phyloP scores from a whole-genome alignment of 768 basidiomycete genomes.

The Amyloporia xantha region DNA sequence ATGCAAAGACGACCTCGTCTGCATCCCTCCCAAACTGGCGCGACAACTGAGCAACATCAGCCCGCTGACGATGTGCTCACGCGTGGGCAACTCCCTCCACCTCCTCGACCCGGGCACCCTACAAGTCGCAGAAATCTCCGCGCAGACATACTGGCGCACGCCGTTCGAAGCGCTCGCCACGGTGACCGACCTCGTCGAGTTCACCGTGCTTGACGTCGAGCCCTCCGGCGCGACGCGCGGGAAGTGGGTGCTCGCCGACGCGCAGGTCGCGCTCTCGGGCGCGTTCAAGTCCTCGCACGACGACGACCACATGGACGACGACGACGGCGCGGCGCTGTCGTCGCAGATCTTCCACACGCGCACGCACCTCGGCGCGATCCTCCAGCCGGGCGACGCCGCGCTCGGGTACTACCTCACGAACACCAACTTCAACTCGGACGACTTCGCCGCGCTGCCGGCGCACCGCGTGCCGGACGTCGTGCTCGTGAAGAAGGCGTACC shows the following conservation, averaged over 20 bases:
- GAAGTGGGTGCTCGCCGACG: conserved; percentile 80
- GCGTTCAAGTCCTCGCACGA: conserved; percentile 63
- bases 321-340: conserved; percentile 48
- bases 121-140: conserved; percentile 71
- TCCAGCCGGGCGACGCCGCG: conserved; percentile 93
- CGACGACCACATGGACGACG: conserved; percentile 52
- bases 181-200: conserved; percentile 84
- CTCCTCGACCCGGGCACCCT: conserved; percentile 86
- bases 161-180: conserved; percentile 83
- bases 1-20: conserved; percentile 97
- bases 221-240: conserved; percentile 66
- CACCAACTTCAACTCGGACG: conserved; percentile 89
- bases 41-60: conserved; percentile 81
- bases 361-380: conserved; percentile 88
- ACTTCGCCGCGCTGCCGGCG: conserved; percentile 60
- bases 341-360: conserved; percentile 92
- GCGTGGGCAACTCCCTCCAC: conserved; percentile 89
- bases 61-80: conserved; percentile 80
- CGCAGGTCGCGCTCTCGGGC: conserved; percentile 82
- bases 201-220: conserved; percentile 92
- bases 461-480: conserved; percentile 85
- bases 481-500: conserved; percentile 93
- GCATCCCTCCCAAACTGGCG: conserved; percentile 79
- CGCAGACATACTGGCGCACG: conserved; percentile 83
- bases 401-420: conserved; percentile 87